Conservation (phyloP, 768 basidiomycete genomes). For the Hydnomerulius pinastri region DNA sequence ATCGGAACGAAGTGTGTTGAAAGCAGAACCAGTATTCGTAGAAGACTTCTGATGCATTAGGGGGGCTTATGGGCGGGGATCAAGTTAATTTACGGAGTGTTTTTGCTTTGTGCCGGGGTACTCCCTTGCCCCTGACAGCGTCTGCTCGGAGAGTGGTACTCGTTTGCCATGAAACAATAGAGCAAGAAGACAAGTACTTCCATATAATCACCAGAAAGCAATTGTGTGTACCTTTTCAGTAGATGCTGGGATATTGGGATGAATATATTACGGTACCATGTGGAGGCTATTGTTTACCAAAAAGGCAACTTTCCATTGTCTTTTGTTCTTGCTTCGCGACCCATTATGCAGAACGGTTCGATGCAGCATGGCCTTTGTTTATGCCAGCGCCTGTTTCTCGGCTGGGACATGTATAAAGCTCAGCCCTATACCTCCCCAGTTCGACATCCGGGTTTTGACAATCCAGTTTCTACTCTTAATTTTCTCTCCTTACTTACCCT, state of each 20-base stretch:
- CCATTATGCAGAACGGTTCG: constrained; percentile 4
- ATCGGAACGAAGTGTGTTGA: too few relatives aligned
- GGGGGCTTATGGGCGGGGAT: too few relatives aligned
- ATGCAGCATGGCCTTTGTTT: constrained; percentile 20
- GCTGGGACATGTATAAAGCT: constrained; percentile 26
- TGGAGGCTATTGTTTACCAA: constrained; percentile 31
- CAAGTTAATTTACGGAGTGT: too few relatives aligned
- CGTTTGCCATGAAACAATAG: constrained; percentile 25
- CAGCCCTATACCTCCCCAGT: neutral
- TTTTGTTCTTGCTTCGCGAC: constrained; percentile 39
- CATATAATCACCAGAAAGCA: constrained; percentile 4
- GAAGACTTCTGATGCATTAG: too few relatives aligned
- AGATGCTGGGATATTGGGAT: too few relatives aligned
- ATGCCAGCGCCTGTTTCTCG: neutral
- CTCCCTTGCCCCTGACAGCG: too few relatives aligned
- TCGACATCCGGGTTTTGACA: constrained; percentile 37
- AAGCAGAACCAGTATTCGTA: too few relatives aligned
- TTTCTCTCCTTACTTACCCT: constrained; percentile 17
- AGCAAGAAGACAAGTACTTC: constrained; percentile 9
- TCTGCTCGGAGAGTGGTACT: too few relatives aligned
- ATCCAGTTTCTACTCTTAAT: constrained; percentile 25
- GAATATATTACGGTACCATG: neutral
- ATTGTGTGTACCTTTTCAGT: too few relatives aligned
- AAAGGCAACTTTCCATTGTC: constrained; percentile 23
- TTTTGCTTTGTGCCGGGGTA: too few relatives aligned